Evolutionary conservation across 495 filamentous ascomycete species (phyloP).

Genomic region (Symbiotaphrina buchneri): DNA sequence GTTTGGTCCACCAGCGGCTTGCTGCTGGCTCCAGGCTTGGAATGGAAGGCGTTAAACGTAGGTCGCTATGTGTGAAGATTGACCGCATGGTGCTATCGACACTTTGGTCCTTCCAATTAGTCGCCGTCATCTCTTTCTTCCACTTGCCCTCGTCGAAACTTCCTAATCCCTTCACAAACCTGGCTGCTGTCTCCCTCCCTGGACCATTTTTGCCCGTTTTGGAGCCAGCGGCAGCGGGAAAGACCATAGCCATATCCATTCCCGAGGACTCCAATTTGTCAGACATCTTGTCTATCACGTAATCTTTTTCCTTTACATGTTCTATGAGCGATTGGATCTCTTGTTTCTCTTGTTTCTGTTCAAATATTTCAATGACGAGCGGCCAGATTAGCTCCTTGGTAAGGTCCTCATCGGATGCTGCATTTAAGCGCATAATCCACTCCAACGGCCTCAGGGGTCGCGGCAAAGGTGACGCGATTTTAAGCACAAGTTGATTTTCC

Average conservation of each 20-base stretch:
- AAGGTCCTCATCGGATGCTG: constrained; percentile 25
- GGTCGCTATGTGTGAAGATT: not conserved
- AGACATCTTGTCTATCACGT: constrained; percentile 46
- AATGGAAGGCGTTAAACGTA: not conserved
- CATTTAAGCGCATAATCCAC: constrained; percentile 42
- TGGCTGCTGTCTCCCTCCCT: constrained; percentile 20
- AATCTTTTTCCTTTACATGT: constrained; percentile 54
- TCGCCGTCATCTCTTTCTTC: constrained; percentile 11
- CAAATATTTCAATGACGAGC: no score
- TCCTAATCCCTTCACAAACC: constrained; percentile 29
- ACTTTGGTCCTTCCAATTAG: not conserved
- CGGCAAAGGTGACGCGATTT: constrained; percentile 37
- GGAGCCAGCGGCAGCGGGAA: constrained; percentile 28
- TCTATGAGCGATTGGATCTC: constrained; percentile 31
- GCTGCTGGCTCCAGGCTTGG: not conserved
- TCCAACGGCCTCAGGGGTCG: constrained; percentile 39
- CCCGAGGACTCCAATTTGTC: constrained; percentile 57
- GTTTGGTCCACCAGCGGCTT: not conserved
- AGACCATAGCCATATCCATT: constrained; percentile 42
- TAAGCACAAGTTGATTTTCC: constrained; percentile 23
- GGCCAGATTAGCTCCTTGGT: constrained; percentile 46
- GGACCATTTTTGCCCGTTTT: constrained; percentile 23
- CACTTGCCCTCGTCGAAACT: constrained; percentile 25
- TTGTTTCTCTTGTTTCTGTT: constrained; percentile 18
- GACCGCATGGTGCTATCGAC: not conserved